These are phyloP conservation scores for Apiospora koreana DNA, from an alignment of 2,329 filamentous ascomycete species.

Conservation along the genomic window DNA sequence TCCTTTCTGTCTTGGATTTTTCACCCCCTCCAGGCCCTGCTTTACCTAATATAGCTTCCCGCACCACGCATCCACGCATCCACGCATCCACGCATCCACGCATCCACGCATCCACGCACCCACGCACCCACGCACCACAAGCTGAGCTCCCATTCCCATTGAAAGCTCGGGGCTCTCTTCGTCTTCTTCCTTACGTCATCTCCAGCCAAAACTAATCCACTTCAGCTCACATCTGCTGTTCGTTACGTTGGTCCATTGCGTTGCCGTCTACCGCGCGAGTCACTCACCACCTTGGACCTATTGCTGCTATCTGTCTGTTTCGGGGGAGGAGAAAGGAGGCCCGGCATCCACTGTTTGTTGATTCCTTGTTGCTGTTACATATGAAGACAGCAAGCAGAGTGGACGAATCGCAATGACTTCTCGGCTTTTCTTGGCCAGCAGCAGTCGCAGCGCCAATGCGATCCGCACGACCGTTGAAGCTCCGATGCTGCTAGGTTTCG, in stretches of 20 bases:
- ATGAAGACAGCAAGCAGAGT: background rate
- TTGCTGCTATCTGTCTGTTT: background rate
- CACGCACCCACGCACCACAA: too few species aligned
- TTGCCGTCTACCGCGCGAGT: background rate
- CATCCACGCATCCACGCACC: too few species aligned
- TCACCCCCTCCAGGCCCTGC: background rate
- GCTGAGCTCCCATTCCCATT: background rate
- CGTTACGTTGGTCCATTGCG: background rate
- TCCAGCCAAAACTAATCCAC: background rate
- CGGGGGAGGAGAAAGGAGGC: background rate
- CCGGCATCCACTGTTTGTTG: background rate
- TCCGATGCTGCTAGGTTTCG: conserved; percentile 7
- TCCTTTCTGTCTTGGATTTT: background rate
- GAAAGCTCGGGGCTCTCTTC: background rate
- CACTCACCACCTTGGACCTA: background rate
- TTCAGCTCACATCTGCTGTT: background rate
- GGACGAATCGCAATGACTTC: background rate
- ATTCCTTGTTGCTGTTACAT: background rate
- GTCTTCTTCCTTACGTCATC: background rate
- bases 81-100: too few species aligned
- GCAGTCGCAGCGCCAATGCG: conserved; percentile 6
- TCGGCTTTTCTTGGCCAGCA: conserved; percentile 7
- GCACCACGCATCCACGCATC: too few species aligned
- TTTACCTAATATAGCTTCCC: background rate
- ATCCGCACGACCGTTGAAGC: conserved; percentile 3